Conservation (phyloP, 1,284 basidiomycete species). For the Mycena sp. region DNA sequence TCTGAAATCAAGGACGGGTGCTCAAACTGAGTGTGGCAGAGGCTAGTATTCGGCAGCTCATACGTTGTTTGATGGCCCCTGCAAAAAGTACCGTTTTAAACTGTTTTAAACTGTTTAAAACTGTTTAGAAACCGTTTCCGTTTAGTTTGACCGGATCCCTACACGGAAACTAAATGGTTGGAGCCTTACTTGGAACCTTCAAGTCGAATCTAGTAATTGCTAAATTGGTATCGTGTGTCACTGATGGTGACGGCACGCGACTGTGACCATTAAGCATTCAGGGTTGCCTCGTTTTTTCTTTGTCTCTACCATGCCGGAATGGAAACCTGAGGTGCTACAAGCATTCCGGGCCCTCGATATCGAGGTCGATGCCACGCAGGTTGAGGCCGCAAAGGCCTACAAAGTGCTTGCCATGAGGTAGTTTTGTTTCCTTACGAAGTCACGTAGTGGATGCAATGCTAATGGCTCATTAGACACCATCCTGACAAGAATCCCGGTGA, state of each 20-base stretch:
- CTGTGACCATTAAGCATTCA: not conserved
- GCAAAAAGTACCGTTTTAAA: no score
- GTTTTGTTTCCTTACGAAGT: not conserved
- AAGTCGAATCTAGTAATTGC: not conserved
- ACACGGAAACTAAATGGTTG: no score
- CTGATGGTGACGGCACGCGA: not conserved
- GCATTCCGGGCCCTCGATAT: conserved; percentile 16
- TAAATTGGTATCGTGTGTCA: not conserved
- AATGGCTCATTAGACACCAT: conserved; percentile 9
- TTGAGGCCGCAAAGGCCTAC: conserved; percentile 21
- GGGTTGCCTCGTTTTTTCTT: conserved; percentile 4
- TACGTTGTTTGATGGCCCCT: no score
- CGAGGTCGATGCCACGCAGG: not conserved
- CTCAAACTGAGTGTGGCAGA: no score
- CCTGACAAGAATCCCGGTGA: conserved; percentile 21
- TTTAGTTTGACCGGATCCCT: no score
- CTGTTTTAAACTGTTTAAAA: no score
- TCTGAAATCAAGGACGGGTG: no score
- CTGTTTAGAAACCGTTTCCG: no score
- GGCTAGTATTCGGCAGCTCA: no score
- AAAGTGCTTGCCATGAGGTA: conserved; percentile 20
- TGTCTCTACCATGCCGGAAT: conserved; percentile 8
- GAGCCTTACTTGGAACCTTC: no score
- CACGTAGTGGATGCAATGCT: not conserved
- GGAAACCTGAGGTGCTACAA: not conserved